Percentiles rank a stretch among this genome's conserved stretches.
phyloP scores from a whole-genome alignment of 176 grass and related monocot genomes.

The Poa pratensis region DNA sequence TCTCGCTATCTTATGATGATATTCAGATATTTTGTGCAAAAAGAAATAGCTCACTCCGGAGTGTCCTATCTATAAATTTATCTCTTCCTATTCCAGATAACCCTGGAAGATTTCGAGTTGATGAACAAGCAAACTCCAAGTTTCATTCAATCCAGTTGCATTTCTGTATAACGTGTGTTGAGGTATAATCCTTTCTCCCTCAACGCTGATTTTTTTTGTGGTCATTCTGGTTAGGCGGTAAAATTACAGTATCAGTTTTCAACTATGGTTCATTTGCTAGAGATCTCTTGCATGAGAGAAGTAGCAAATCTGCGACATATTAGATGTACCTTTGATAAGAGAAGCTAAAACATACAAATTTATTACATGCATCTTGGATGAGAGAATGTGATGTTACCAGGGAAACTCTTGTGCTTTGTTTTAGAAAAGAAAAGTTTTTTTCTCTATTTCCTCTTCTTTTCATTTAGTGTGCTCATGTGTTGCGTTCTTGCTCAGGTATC shows the following conservation, averaged over 20 bases:
- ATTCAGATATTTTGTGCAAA: neutral
- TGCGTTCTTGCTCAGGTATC: too few species aligned
- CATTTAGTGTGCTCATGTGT: too few species aligned
- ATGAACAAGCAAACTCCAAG: too few species aligned
- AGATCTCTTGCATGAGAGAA: neutral
- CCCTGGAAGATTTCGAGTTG: conserved; percentile 72
- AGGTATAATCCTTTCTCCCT: too few species aligned
- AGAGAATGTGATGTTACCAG: neutral
- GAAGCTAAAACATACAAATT: neutral
- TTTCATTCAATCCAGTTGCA: too few species aligned
- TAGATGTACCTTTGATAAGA: neutral
- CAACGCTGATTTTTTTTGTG: too few species aligned
- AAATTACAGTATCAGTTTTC: neutral
- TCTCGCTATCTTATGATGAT: too few species aligned
- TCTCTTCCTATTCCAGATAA: conserved; percentile 53
- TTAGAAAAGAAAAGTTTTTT: too few species aligned
- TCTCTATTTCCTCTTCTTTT: too few species aligned
- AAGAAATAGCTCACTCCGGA: neutral
- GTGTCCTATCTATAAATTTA: neutral
- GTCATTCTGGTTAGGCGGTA: neutral
- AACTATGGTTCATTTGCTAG: neutral
- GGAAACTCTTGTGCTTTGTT: too few species aligned
- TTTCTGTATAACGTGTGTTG: too few species aligned
- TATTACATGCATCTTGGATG: neutral
- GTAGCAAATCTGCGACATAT: neutral